Conservation (phyloP, 202 grass and related monocot genomes). For the Cymbopogon flexuosus region DNA sequence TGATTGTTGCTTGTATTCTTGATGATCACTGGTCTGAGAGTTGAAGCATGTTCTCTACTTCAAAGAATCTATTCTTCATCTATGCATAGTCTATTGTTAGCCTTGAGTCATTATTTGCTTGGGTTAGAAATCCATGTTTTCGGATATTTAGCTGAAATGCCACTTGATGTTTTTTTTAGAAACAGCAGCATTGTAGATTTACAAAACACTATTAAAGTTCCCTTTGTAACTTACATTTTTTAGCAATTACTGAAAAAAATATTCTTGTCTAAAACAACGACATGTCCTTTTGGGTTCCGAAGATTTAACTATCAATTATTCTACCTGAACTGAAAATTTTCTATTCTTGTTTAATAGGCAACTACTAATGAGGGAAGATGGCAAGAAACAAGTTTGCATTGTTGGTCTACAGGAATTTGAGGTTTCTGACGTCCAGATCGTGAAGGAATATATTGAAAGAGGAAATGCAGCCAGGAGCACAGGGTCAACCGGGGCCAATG, state of each 20-base stretch:
- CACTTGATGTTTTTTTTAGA: neutral
- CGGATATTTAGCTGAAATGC: constrained; percentile 6
- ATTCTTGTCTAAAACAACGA: neutral
- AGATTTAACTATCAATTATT: neutral
- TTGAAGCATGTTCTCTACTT: neutral
- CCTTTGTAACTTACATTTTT: neutral
- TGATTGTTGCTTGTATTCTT: neutral
- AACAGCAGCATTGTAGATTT: neutral
- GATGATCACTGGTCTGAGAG: neutral
- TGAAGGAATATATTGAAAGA: no score
- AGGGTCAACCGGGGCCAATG: no score
- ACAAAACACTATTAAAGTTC: neutral
- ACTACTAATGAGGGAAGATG: no score
- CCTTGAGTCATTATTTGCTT: neutral
- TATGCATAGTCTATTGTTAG: neutral
- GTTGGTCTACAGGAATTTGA: no score
- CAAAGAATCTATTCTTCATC: neutral
- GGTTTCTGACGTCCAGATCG: no score
- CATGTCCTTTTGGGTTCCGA: neutral
- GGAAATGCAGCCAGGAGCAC: no score
- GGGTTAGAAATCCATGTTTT: neutral
- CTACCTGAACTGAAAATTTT: constrained; percentile 12
- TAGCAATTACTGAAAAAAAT: neutral
- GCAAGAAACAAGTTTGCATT: no score
- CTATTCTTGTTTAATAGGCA: neutral